These are phyloP conservation scores for Acacia acuminata DNA, from an alignment of 306 rosid species.

Conservation along the genomic window DNA sequence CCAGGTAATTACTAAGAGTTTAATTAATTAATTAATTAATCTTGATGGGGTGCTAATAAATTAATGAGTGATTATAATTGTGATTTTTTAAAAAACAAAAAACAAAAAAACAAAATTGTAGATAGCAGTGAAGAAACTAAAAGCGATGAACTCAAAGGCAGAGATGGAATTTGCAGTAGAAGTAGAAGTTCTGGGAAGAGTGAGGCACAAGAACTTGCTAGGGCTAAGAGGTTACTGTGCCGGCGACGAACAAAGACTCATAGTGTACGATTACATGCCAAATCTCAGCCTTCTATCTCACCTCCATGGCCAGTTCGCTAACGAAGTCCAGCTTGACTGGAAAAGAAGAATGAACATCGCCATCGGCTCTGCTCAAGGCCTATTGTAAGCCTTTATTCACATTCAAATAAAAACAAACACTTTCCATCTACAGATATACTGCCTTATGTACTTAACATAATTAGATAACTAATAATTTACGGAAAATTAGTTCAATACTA, in stretches of 20 bases:
- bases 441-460: no score
- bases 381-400: slow-evolving; percentile 51
- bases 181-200: slow-evolving; percentile 93
- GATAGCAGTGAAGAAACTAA: slow-evolving; percentile 93
- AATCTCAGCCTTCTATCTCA: slow-evolving; percentile 84
- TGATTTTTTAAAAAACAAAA: not conserved
- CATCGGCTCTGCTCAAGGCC: slow-evolving; percentile 85
- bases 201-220: slow-evolving; percentile 76
- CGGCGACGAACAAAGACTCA: slow-evolving; percentile 82
- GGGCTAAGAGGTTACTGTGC: slow-evolving; percentile 89
- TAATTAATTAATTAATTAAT: no score
- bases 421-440: not conserved
- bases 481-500: no score
- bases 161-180: slow-evolving; percentile 98
- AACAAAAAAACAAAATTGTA: no score
- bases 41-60: not conserved
- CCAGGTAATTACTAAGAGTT: slow-evolving; percentile 43
- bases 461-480: no score
- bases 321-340: slow-evolving; percentile 69
- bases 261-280: slow-evolving; percentile 89
- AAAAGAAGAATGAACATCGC: slow-evolving; percentile 61
- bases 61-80: not conserved
- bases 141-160: slow-evolving; percentile 85
- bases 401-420: not conserved
- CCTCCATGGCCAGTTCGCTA: slow-evolving; percentile 76